Conservation (phyloP, 176 grass and related monocot genomes). For the Oryza nivara region DNA sequence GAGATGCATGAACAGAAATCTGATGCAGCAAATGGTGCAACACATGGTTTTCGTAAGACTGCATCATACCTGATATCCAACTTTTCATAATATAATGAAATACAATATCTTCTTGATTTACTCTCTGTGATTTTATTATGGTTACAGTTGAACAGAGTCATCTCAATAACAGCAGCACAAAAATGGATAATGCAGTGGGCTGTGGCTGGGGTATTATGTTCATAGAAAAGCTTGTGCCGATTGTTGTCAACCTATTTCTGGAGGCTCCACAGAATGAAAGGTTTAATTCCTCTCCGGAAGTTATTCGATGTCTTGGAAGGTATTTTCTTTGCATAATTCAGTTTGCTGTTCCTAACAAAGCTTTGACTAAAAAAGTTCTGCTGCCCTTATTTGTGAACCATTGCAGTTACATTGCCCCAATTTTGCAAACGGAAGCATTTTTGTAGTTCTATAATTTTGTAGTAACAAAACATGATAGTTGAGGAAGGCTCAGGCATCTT, state of each 20-base stretch:
- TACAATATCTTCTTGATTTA: slow-evolving; percentile 27
- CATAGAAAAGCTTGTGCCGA: slow-evolving; percentile 87
- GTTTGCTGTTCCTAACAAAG: slow-evolving; percentile 22
- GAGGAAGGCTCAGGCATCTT: too few species aligned
- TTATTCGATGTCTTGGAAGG: slow-evolving; percentile 94
- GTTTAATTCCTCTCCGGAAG: slow-evolving; percentile 71
- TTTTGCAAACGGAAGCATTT: slow-evolving; percentile 3
- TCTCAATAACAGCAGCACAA: slow-evolving; percentile 46
- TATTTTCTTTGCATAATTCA: slow-evolving; percentile 46
- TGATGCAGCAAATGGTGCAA: slow-evolving; percentile 40
- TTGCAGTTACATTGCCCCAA: background rate
- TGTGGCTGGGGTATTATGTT: slow-evolving; percentile 79
- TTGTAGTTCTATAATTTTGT: background rate
- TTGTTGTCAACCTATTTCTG: slow-evolving; percentile 82
- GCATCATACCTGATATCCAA: slow-evolving; percentile 16
- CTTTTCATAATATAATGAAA: slow-evolving; percentile 33
- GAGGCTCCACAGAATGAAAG: slow-evolving; percentile 86
- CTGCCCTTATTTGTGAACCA: slow-evolving; percentile 24
- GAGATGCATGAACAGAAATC: slow-evolving; percentile 43
- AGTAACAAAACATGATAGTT: background rate
- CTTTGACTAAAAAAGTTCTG: slow-evolving; percentile 18
- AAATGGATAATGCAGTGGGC: slow-evolving; percentile 43
- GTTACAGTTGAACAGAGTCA: slow-evolving; percentile 48
- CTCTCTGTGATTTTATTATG: slow-evolving; percentile 37
- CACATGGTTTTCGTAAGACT: slow-evolving; percentile 47